A percentile compares a stretch with the other conserved stretches of the same genome.
These are phyloP conservation scores for Cladobotryum protrusum DNA, from an alignment of 2,329 filamentous ascomycete species.

Conservation along the genomic window DNA sequence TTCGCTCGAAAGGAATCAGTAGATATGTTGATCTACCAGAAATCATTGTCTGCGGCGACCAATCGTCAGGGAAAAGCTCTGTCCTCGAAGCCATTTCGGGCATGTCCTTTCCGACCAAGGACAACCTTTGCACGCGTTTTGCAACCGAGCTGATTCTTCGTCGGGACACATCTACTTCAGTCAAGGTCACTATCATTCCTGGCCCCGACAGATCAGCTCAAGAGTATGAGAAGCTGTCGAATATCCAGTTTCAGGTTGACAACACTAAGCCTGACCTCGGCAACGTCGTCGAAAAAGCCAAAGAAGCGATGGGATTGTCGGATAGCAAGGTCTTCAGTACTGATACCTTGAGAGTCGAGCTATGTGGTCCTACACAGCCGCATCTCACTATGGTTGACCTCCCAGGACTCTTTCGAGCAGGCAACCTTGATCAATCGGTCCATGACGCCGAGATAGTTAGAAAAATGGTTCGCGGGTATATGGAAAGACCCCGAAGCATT, in stretches of 20 bases:
- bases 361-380: background rate
- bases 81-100: conserved; percentile 51
- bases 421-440: too few relatives aligned
- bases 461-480: too few relatives aligned
- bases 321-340: background rate
- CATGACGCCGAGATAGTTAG: too few relatives aligned
- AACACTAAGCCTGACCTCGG: conserved; percentile 6
- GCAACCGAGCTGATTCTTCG: conserved; percentile 49
- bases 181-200: conserved; percentile 18
- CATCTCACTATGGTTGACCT: conserved; percentile 5
- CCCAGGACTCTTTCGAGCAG: background rate
- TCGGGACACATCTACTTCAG: conserved; percentile 8
- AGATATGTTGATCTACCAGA: conserved; percentile 30
- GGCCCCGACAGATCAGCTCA: conserved; percentile 2
- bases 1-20: background rate
- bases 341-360: background rate
- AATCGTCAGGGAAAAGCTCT: conserved; percentile 51
- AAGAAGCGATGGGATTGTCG: conserved; percentile 12
- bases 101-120: conserved; percentile 47
- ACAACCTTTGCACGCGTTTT: conserved; percentile 49
- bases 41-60: conserved; percentile 50
- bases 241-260: conserved; percentile 2
- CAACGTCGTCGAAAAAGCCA: conserved; percentile 8
- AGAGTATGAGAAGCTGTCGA: conserved; percentile 8
- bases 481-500: too few relatives aligned